Evolutionary conservation across 768 basidiomycete genomes (phyloP).

Genomic region (Cystofilobasidium ferigula): DNA sequence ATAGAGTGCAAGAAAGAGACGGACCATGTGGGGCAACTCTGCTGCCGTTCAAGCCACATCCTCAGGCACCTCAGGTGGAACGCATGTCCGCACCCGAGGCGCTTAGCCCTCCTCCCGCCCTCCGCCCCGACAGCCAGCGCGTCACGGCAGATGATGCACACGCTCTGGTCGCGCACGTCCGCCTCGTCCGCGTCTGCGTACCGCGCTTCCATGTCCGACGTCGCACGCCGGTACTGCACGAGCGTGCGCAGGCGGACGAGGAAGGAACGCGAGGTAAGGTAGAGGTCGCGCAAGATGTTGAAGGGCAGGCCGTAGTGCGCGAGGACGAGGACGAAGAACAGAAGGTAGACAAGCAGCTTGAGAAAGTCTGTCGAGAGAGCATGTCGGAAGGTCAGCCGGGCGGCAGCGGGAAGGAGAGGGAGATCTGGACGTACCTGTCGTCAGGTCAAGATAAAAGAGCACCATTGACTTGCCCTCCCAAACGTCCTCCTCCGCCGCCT

Average conservation of each 20-base stretch:
- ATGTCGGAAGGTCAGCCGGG: neutral
- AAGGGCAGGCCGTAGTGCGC: constrained; percentile 78
- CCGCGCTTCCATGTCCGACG: constrained; percentile 87
- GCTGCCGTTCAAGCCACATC: constrained; percentile 96
- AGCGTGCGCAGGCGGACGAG: constrained; percentile 74
- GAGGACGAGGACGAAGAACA: constrained; percentile 89
- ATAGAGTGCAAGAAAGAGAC: constrained; percentile 32
- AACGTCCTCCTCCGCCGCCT: constrained; percentile 1
- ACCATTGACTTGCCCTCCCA: constrained; percentile 99
- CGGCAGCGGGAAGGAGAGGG: neutral
- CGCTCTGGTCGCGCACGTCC: constrained; percentile 66
- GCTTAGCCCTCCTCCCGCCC: constrained; percentile 49
- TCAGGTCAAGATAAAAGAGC: constrained; percentile 84
- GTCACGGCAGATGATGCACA: constrained; percentile 96
- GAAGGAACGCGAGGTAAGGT: constrained; percentile 88
- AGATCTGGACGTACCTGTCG: constrained; percentile 53
- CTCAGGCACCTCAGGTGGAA: constrained; percentile 97
- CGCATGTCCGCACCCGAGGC: constrained; percentile 88
- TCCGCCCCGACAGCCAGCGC: constrained; percentile 53
- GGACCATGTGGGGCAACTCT: constrained; percentile 97
- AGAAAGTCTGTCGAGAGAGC: constrained; percentile 58
- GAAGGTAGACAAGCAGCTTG: constrained; percentile 80
- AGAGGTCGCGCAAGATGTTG: constrained; percentile 94
- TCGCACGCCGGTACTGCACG: constrained; percentile 83
- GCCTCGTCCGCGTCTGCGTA: constrained; percentile 93